Percentiles rank a stretch among this genome's conserved stretches.
Conservation (phyloP, 1,284 basidiomycete genomes). For the Fistulinella cinereoalba region DNA sequence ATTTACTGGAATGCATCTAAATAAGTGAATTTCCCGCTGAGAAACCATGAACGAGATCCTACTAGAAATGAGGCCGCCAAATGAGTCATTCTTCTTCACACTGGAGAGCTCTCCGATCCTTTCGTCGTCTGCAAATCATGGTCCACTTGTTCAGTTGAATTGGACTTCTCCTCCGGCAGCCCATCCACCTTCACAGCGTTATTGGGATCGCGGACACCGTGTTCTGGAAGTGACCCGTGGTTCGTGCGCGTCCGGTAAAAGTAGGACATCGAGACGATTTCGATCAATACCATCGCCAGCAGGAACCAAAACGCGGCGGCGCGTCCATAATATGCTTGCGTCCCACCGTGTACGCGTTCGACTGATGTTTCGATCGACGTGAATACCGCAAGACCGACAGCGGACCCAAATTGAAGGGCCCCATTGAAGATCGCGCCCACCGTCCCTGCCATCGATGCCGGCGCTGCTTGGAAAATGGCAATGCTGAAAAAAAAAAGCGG, state of each 20-base stretch:
- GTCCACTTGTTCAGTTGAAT: neutral
- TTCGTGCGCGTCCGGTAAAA: constrained; percentile 36
- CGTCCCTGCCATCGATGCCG: constrained; percentile 48
- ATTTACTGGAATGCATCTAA: no score
- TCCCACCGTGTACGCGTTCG: constrained; percentile 32
- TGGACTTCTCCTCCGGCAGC: neutral
- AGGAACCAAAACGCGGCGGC: constrained; percentile 51
- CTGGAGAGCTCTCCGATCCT: neutral
- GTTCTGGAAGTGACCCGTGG: no score
- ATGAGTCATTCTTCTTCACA: neutral
- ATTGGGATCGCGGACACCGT: no score
- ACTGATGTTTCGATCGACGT: constrained; percentile 49
- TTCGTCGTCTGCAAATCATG: neutral
- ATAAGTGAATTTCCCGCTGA: neutral
- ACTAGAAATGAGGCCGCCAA: no score
- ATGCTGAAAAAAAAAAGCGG: constrained; percentile 35
- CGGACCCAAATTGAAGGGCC: constrained; percentile 52
- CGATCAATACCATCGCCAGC: constrained; percentile 38
- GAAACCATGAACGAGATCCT: neutral
- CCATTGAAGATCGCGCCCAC: constrained; percentile 56
- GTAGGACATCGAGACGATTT: constrained; percentile 34
- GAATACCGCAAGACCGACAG: constrained; percentile 46
- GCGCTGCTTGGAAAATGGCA: constrained; percentile 48
- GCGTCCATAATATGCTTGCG: constrained; percentile 39
- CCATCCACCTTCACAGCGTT: neutral